Evolutionary conservation across 768 basidiomycete genomes (phyloP), one percentile per base, ranked within the genome.

Genomic region (Phanerochaete sordida): DNA sequence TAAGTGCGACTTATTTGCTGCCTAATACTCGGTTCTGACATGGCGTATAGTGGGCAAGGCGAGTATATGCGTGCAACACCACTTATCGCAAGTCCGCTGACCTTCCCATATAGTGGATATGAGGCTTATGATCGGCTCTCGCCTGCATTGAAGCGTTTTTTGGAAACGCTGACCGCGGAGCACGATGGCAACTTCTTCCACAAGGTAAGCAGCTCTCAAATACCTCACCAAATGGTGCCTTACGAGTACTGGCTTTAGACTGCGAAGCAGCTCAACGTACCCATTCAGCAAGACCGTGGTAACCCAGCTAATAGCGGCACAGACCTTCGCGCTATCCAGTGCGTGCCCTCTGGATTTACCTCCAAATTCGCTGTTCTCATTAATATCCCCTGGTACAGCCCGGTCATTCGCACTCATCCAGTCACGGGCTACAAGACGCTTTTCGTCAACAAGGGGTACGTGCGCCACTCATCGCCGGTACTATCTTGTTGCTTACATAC

Each of bases 61-160:
- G 16, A 31, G 35, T 47, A 5, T 43, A 9, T 24, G 28, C 33
- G 7, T 33, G 26, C 21, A 28, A 15, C 3, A 16, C 30, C 15
- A 26, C 19, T 19, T 16, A 19, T 19, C 19, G 39, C 19, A 4
- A 11, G 7, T 19, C 4, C 19, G 8, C 4, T 19, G 4, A 9
- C 4, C 19, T 37, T 30, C 24, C 56, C 56, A 49, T 59, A 58
- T 7, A 72, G 71, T 59, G 82, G 76, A 2, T 87, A 86, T 63
- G 84, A 85, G 66, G 85, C 83, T 9, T 88, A 87, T 70, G 84
- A 85, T 69, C 74, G 81, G 16, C 78, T 88, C 24, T 85, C 84
- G 0, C 83, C 83, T 9, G 74, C 79, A 3, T 78, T 77, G 60
- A 72, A 77, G 51, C 75, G 73, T 35, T 85, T 85, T 69, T 73